Evolutionary conservation across 1,139 yeast species (phyloP), one percentile per base, ranked within the genome.

Genomic region (Saccharomyces hybrid): DNA sequence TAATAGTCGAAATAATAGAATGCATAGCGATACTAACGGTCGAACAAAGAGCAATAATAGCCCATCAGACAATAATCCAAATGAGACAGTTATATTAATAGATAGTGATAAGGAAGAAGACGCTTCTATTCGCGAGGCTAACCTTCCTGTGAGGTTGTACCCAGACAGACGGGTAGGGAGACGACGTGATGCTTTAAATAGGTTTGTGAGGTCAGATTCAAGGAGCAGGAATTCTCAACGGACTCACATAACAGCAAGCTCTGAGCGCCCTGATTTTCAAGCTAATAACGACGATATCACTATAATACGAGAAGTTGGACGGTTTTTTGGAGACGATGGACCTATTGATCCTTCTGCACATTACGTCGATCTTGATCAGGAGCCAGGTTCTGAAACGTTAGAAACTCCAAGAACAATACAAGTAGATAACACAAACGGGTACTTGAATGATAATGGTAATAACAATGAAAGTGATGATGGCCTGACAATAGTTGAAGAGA

Each of bases 101-200:
- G 69, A 63, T 11, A 66, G 69, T 54, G 68, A 64, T 52, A 60
- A 62, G 8, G 69, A 65, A 27, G 68, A 64, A 20, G 65, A 62
- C 44, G 55, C 52, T 23, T 54, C 56, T 11, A 55, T 53, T 41
- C 50, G 55, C 8, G 53, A 59, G 20, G 61, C 57, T 31, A 56
- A 50, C 31, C 51, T 58, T 9, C 58, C 56, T 5, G 42, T 55
- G 13, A 54, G 65, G 25, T 46, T 58, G 20, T 51, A 54, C 13
- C 60, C 57, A 1, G 65, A 61, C 48, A 50, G 59, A 30, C 51
- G 64, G 23, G 27, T 55, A 14, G 57, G 56, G 30, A 56, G 63
- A 30, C 61, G 60, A 8, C 52, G 65, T 30, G 64, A 61, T 53
- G 31, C 50, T n/a, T 31, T 62, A 49, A 58, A 59, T 27, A 55